Percentiles rank a stretch among this genome's conserved stretches.
phyloP scores from a whole-genome alignment of 495 filamentous ascomycete species.

The Filosporella fistucella region DNA sequence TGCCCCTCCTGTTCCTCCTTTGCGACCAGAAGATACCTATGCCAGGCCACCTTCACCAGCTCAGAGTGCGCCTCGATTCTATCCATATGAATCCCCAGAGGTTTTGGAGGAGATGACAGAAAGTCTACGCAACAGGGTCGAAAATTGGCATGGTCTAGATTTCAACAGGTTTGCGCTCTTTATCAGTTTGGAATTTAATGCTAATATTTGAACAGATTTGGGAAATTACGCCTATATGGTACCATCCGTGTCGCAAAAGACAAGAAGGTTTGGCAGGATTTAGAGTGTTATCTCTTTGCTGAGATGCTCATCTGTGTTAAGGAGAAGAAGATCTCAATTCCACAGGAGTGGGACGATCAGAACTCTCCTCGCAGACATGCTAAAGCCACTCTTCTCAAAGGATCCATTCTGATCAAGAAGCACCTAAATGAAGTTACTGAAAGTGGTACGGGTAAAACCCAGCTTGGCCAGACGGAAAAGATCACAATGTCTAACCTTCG shows the following conservation, averaged over 20 bases:
- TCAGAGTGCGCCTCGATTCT: constrained; percentile 45
- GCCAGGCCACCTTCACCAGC: constrained; percentile 46
- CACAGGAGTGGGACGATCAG: constrained; percentile 57
- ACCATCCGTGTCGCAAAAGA: constrained; percentile 95
- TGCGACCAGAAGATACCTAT: constrained; percentile 41
- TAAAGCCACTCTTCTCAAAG: constrained; percentile 89
- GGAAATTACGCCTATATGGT: constrained; percentile 87
- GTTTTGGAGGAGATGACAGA: constrained; percentile 82
- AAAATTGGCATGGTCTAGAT: constrained; percentile 99
- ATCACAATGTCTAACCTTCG: constrained; percentile 26
- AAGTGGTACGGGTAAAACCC: constrained; percentile 32
- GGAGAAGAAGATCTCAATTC: constrained; percentile 70
- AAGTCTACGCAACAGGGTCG: constrained; percentile 76
- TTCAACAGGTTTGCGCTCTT: constrained; percentile 62
- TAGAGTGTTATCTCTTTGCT: constrained; percentile 94
- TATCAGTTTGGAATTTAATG: constrained; percentile 10
- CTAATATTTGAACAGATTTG: constrained; percentile 57
- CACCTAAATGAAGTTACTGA: constrained; percentile 88
- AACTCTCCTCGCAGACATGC: constrained; percentile 55
- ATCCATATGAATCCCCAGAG: constrained; percentile 58
- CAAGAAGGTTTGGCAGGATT: constrained; percentile 94
- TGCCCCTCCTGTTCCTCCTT: constrained; percentile 44
- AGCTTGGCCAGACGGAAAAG: constrained; percentile 25
- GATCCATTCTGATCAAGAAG: constrained; percentile 97
- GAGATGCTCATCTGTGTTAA: constrained; percentile 99